These are phyloP conservation scores for Tillandsia fasciculata DNA, from an alignment of 176 grass and related monocot genomes.

Conservation along the genomic window DNA sequence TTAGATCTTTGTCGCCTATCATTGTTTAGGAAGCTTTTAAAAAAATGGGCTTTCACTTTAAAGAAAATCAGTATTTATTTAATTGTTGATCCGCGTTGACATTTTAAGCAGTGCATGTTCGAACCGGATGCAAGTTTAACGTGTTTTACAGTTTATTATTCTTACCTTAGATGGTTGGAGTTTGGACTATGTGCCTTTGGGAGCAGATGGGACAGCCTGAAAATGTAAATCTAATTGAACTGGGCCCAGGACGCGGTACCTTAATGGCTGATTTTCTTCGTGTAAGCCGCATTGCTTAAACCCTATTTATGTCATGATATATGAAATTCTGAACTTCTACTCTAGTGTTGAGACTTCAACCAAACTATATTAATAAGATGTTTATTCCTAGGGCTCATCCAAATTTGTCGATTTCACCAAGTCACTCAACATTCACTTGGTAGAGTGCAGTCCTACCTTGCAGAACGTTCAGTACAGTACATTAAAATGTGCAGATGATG, in stretches of 20 bases:
- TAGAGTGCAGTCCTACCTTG: conserved; percentile 74
- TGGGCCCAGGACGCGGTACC: conserved; percentile 83
- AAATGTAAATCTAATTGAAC: conserved; percentile 85
- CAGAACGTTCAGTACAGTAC: conserved; percentile 73
- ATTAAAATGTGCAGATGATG: conserved; percentile 61
- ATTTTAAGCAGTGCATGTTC: too few species aligned
- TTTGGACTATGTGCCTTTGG: conserved; percentile 89
- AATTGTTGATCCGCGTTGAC: too few species aligned
- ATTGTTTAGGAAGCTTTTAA: too few species aligned
- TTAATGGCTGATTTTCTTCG: conserved; percentile 79
- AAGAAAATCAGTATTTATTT: too few species aligned
- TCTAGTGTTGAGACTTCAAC: not conserved
- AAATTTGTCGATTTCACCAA: conserved; percentile 71
- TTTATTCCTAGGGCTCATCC: conserved; percentile 43
- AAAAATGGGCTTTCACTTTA: too few species aligned
- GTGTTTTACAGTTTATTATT: not conserved
- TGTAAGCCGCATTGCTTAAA: conserved; percentile 20
- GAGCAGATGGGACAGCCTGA: conserved; percentile 80
- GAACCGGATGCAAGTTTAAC: not conserved
- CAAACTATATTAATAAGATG: too few species aligned
- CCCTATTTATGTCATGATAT: not conserved
- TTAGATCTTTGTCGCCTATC: not conserved
- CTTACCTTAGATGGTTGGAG: conserved; percentile 61
- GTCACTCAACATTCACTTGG: conserved; percentile 77
- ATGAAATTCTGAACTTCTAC: not conserved